These are phyloP conservation scores for Insectozyma bohioensis DNA, from an alignment of 1,139 yeast genomes.

Conservation along the genomic window DNA sequence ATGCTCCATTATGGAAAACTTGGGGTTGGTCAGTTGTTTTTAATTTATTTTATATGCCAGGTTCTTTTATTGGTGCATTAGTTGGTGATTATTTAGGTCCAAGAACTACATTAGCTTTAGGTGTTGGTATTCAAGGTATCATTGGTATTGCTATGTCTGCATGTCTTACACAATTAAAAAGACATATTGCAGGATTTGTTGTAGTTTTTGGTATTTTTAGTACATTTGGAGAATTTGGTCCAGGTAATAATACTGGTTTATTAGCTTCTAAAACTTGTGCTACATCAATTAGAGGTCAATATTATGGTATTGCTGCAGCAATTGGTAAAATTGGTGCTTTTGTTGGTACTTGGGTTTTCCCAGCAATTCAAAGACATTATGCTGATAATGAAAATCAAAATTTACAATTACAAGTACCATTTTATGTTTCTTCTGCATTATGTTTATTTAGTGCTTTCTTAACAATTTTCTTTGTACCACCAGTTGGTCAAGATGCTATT, in stretches of 20 bases:
- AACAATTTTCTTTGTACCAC: constrained; percentile 72
- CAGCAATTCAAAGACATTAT: constrained; percentile 55
- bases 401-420: constrained; percentile 70
- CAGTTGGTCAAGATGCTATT: constrained; percentile 81
- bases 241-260: constrained; percentile 89
- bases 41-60: constrained; percentile 86
- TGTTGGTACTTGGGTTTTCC: constrained; percentile 87
- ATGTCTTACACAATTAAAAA: constrained; percentile 51
- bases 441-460: constrained; percentile 71
- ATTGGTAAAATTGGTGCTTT: constrained; percentile 90
- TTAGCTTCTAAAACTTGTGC: constrained; percentile 86
- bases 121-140: constrained; percentile 71
- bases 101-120: constrained; percentile 67
- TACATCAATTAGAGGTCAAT: constrained; percentile 85
- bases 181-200: constrained; percentile 72
- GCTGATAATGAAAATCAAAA: constrained; percentile 27
- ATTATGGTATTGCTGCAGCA: constrained; percentile 91
- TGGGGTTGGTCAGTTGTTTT: constrained; percentile 94
- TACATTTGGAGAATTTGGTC: constrained; percentile 89
- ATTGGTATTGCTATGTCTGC: constrained; percentile 90
- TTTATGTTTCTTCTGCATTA: constrained; percentile 76
- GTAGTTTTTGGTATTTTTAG: constrained; percentile 86
- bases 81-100: constrained; percentile 89
- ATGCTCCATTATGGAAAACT: constrained; percentile 51
- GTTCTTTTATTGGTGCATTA: constrained; percentile 80